phyloP scores from a whole-genome alignment of 257 asterid species.

The Mentha longifolia region DNA sequence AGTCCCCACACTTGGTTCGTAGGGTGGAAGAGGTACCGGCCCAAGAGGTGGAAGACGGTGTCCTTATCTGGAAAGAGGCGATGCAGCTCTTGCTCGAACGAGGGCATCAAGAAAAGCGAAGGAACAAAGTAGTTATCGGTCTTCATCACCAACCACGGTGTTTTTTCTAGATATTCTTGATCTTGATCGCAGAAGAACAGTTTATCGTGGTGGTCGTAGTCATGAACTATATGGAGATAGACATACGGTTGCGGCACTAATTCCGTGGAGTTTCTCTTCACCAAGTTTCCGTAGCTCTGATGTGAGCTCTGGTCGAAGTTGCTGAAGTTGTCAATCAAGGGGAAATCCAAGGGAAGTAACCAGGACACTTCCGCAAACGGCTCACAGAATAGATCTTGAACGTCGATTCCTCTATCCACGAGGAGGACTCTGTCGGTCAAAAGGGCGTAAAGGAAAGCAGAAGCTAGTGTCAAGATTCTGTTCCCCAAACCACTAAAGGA shows the following conservation, averaged over 20 bases:
- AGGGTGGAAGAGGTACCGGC: slow-evolving; percentile 79
- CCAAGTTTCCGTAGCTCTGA: slow-evolving; percentile 59
- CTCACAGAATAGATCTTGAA: slow-evolving; percentile 80
- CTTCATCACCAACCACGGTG: slow-evolving; percentile 68
- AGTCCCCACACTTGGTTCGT: slow-evolving; percentile 78
- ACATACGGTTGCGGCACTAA: slow-evolving; percentile 39
- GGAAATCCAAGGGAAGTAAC: slow-evolving; percentile 75
- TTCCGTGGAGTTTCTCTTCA: slow-evolving; percentile 43
- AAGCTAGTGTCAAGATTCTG: slow-evolving; percentile 64
- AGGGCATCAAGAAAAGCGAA: slow-evolving; percentile 62
- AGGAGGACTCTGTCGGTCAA: slow-evolving; percentile 84
- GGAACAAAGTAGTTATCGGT: slow-evolving; percentile 71
- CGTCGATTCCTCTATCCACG: slow-evolving; percentile 58
- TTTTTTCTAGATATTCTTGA: slow-evolving; percentile 48
- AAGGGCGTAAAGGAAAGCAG: slow-evolving; percentile 84
- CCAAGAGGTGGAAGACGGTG: slow-evolving; percentile 70
- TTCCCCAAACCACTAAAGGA: slow-evolving; percentile 78
- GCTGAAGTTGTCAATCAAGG: slow-evolving; percentile 40
- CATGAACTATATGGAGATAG: slow-evolving; percentile 72
- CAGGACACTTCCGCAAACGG: slow-evolving; percentile 85
- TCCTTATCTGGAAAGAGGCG: slow-evolving; percentile 71
- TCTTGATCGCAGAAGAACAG: slow-evolving; percentile 72
- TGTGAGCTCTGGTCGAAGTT: slow-evolving; percentile 52
- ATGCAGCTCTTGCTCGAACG: slow-evolving; percentile 58
- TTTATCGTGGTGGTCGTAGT: slow-evolving; percentile 62